Percentiles rank a stretch among this genome's conserved stretches.
These are phyloP conservation scores for Sugiyamaella qingdaonensis DNA, from an alignment of 805 yeast genomes.

Conservation along the genomic window DNA sequence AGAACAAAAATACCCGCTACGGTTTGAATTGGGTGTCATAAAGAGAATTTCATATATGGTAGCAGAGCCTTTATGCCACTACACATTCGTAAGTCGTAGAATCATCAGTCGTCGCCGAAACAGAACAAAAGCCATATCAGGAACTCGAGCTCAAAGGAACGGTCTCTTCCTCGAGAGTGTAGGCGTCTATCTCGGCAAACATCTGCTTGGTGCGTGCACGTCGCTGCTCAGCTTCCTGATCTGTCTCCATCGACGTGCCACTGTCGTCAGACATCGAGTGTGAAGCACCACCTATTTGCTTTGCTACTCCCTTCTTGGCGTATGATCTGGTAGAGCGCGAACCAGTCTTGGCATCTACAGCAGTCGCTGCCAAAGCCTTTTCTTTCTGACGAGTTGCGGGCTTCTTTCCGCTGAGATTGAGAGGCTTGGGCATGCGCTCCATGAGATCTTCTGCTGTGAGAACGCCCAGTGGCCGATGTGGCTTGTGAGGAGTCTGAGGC, in stretches of 20 bases:
- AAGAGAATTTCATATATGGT: neutral
- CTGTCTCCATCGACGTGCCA: neutral
- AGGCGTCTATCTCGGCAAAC: constrained; percentile 21
- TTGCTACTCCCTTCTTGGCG: neutral
- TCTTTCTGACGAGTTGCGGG: neutral
- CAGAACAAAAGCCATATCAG: neutral
- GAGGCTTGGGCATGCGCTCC: neutral
- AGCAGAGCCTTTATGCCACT: neutral
- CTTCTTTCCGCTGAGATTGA: neutral
- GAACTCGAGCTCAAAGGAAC: constrained; percentile 4
- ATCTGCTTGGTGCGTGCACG: constrained; percentile 9
- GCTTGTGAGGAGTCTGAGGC: neutral
- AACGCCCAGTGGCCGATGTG: neutral
- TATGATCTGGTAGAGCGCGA: neutral
- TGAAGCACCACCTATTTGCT: neutral
- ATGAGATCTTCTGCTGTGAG: neutral
- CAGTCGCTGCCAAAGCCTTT: neutral
- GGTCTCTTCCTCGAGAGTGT: constrained; percentile 13
- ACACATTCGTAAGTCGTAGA: neutral
- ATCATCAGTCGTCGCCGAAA: neutral
- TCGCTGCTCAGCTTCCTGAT: neutral
- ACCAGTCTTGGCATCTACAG: neutral
- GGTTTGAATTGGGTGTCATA: neutral
- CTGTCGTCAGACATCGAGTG: neutral
- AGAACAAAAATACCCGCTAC: too few relatives aligned